These are phyloP conservation scores for Aspergillus chevalieri DNA, from an alignment of 2,329 filamentous ascomycete species.

Conservation along the genomic window DNA sequence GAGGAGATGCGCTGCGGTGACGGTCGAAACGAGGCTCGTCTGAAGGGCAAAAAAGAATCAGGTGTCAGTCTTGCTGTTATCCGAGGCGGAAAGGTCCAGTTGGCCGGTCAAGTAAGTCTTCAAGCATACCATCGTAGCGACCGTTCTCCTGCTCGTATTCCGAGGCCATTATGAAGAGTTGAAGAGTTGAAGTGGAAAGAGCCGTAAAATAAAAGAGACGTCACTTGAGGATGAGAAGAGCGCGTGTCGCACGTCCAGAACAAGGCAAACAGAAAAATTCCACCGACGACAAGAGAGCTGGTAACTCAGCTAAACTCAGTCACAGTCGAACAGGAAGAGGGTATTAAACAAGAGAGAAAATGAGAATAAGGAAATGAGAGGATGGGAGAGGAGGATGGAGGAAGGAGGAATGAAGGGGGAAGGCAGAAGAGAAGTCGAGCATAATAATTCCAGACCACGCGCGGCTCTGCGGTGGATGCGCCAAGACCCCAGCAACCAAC, in stretches of 20 bases:
- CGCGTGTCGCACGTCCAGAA: conserved; percentile 7
- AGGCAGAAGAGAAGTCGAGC: conserved; percentile 1
- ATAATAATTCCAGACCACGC: conserved; percentile 3
- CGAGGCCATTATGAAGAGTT: conserved; percentile 32
- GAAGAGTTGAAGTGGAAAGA: conserved; percentile 9
- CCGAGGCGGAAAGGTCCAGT: neutral
- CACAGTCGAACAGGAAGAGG: conserved; percentile 2
- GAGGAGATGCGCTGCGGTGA: conserved; percentile 61
- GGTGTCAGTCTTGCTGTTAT: conserved; percentile 9
- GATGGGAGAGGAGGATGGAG: conserved; percentile 5
- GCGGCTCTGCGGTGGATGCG: conserved; percentile 6
- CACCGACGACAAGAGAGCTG: conserved; percentile 6
- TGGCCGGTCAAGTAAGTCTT: conserved; percentile 1
- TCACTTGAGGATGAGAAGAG: neutral
- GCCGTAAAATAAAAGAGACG: conserved; percentile 9
- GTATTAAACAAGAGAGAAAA: conserved; percentile 5
- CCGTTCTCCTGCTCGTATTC: conserved; percentile 63
- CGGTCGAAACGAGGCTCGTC: conserved; percentile 61
- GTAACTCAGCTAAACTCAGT: conserved; percentile 7
- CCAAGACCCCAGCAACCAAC: neutral
- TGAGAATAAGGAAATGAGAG: conserved; percentile 6
- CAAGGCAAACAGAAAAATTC: conserved; percentile 13
- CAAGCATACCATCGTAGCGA: conserved; percentile 56
- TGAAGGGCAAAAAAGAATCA: conserved; percentile 11
- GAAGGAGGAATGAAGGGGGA: conserved; percentile 9